A percentile compares a stretch with the other conserved stretches of the same genome.
phyloP scores from a whole-genome alignment of 2,329 filamentous ascomycete genomes.

The Colletotrichum viniferum region DNA sequence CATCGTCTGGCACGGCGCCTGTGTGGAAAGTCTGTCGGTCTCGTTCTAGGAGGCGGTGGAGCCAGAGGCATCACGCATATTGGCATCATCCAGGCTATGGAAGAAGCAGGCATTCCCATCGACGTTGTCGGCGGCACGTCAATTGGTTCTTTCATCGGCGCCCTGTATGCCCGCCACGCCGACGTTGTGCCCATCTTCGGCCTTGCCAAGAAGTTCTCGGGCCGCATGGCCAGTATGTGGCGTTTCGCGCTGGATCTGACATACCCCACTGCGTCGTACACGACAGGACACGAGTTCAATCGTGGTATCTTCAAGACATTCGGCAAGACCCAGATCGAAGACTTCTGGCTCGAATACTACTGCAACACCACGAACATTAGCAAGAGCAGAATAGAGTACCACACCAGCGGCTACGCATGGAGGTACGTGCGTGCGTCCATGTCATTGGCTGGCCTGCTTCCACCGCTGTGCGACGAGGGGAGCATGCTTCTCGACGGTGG shows the following conservation, averaged over 20 bases:
- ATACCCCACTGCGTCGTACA: conserved; percentile 96
- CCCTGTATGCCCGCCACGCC: conserved; percentile 92
- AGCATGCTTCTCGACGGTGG: conserved; percentile 96
- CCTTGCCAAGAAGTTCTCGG: conserved; percentile 94
- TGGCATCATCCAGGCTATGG: conserved; percentile 91
- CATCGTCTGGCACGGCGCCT: conserved; percentile 88
- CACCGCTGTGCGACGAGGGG: conserved; percentile 94
- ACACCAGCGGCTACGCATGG: conserved; percentile 97
- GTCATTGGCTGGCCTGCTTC: conserved; percentile 90
- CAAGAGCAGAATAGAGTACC: conserved; percentile 88
- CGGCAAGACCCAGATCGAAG: conserved; percentile 95
- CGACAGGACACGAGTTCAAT: conserved; percentile 98
- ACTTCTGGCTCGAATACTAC: conserved; percentile 99
- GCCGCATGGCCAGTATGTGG: conserved; percentile 99
- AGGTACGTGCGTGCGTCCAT: conserved; percentile 95
- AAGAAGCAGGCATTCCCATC: conserved; percentile 95
- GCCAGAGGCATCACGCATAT: conserved; percentile 92
- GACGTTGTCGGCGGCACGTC: conserved; percentile 96
- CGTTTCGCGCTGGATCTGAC: conserved; percentile 96
- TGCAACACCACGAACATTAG: conserved; percentile 99
- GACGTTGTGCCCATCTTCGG: conserved; percentile 98
- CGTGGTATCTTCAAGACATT: conserved; percentile 99
- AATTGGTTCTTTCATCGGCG: conserved; percentile 94
- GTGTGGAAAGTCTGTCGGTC: conserved; percentile 91
- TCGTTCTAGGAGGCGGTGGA: conserved; percentile 93